These are phyloP conservation scores for Nemania serpens DNA, from an alignment of 2,329 filamentous ascomycete genomes.

Conservation along the genomic window DNA sequence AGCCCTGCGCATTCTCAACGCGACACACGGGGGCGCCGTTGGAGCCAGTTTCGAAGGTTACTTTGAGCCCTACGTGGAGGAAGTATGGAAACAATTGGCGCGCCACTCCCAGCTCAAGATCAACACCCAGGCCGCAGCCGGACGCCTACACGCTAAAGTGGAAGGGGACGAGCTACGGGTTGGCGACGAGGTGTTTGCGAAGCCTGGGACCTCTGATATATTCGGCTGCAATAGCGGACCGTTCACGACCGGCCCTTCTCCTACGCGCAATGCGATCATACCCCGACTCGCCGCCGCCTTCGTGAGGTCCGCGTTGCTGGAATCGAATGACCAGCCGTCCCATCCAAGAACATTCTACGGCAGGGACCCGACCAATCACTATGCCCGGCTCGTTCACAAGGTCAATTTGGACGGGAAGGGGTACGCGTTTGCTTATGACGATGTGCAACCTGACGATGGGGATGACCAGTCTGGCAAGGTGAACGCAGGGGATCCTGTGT, in stretches of 20 bases:
- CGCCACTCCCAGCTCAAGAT: constrained; percentile 53
- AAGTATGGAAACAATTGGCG: constrained; percentile 46
- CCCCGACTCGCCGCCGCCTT: constrained; percentile 53
- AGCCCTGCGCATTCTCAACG: constrained; percentile 49
- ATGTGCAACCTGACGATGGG: constrained; percentile 57
- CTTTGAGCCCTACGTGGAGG: constrained; percentile 49
- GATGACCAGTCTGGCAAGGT: constrained; percentile 61
- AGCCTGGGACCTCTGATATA: constrained; percentile 66
- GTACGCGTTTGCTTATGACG: constrained; percentile 66
- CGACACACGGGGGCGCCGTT: constrained; percentile 50
- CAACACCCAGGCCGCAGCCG: constrained; percentile 67
- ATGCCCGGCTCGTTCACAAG: constrained; percentile 60
- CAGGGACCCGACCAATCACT: constrained; percentile 59
- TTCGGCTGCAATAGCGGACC: constrained; percentile 69
- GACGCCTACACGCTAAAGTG: constrained; percentile 58
- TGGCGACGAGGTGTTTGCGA: constrained; percentile 52
- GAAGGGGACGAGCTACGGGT: constrained; percentile 46
- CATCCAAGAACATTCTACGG: constrained; percentile 45
- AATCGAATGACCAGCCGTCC: constrained; percentile 48
- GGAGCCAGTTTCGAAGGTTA: constrained; percentile 51
- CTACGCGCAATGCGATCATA: constrained; percentile 49
- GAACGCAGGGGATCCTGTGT: constrained; percentile 53
- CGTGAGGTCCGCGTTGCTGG: constrained; percentile 61
- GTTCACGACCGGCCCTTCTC: constrained; percentile 52
- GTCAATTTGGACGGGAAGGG: constrained; percentile 58